phyloP scores from a whole-genome alignment of 768 basidiomycete genomes.

The Favolaschia claudopus region DNA sequence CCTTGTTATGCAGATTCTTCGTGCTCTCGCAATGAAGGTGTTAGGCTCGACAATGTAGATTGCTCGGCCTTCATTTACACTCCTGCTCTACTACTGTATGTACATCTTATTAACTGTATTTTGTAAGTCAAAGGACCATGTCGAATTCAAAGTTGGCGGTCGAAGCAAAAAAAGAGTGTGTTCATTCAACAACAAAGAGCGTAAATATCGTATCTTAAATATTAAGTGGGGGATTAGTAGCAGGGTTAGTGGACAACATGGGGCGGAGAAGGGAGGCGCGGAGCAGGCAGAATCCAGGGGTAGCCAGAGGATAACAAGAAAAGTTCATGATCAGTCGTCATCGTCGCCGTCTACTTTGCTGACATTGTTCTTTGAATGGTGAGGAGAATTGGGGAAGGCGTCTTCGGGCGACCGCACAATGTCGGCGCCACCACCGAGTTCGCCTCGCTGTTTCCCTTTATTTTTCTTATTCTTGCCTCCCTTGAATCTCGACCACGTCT shows the following conservation, averaged over 20 bases:
- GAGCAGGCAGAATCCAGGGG: not conserved
- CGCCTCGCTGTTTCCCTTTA: constrained; percentile 21
- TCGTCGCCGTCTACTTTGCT: constrained; percentile 14
- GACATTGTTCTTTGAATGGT: constrained; percentile 23
- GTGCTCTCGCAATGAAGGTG: constrained; percentile 24
- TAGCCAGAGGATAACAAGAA: not conserved
- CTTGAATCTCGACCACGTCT: constrained; percentile 27
- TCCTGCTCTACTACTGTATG: not conserved
- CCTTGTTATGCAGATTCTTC: constrained; percentile 14
- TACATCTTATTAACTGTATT: constrained; percentile 6
- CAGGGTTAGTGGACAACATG: not conserved
- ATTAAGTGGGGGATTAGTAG: constrained; percentile 7
- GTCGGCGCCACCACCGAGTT: constrained; percentile 24
- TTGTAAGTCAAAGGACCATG: not conserved
- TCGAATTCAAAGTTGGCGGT: not conserved
- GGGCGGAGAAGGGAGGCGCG: not conserved
- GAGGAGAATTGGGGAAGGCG: constrained; percentile 28
- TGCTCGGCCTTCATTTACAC: not conserved
- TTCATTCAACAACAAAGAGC: constrained; percentile 20
- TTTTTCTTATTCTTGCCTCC: constrained; percentile 29
- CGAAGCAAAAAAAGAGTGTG: not conserved
- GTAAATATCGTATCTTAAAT: constrained; percentile 15
- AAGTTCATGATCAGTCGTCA: constrained; percentile 9
- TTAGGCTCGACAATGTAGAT: constrained; percentile 22
- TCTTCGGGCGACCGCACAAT: constrained; percentile 22